Evolutionary conservation across 2,329 filamentous ascomycete species (phyloP).

Genomic region (Paraconiothyrium brasiliense): DNA sequence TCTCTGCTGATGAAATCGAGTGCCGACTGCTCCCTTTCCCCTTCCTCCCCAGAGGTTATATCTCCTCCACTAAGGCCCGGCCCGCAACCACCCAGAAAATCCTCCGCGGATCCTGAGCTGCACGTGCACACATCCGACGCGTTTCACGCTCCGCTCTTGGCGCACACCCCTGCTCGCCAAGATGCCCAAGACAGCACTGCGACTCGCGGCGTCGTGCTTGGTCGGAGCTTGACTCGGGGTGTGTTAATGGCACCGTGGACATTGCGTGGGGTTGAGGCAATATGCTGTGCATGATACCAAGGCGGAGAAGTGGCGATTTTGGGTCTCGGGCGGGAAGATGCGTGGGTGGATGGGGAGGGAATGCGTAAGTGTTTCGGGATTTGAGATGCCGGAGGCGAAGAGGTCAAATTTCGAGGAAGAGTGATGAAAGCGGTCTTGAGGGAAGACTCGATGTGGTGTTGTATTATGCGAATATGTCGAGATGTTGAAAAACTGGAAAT

Average conservation of each 20-base stretch:
- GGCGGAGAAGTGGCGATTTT: not conserved
- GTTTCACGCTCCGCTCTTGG: conserved; percentile 15
- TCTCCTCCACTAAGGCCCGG: no score
- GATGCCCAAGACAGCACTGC: not conserved
- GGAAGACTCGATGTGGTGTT: not conserved
- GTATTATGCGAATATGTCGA: not conserved
- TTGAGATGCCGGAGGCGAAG: not conserved
- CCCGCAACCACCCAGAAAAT: not conserved
- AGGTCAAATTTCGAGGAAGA: no score
- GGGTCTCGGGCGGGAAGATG: not conserved
- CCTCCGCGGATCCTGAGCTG: not conserved
- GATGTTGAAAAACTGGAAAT: not conserved
- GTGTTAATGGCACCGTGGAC: not conserved
- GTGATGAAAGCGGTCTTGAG: no score
- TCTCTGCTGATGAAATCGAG: no score
- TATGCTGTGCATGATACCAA: conserved; percentile 1
- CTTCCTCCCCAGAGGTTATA: no score
- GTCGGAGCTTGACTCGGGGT: not conserved
- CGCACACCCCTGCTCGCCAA: not conserved
- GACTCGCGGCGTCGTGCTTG: conserved; percentile 3
- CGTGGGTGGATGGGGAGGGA: not conserved
- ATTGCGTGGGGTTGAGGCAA: not conserved
- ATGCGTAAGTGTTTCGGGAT: not conserved
- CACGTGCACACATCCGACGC: not conserved
- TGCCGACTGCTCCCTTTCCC: no score